These are phyloP conservation scores for Bacterosira constricta DNA, from an alignment of 108 stramenopile genomes.

Conservation along the genomic window DNA sequence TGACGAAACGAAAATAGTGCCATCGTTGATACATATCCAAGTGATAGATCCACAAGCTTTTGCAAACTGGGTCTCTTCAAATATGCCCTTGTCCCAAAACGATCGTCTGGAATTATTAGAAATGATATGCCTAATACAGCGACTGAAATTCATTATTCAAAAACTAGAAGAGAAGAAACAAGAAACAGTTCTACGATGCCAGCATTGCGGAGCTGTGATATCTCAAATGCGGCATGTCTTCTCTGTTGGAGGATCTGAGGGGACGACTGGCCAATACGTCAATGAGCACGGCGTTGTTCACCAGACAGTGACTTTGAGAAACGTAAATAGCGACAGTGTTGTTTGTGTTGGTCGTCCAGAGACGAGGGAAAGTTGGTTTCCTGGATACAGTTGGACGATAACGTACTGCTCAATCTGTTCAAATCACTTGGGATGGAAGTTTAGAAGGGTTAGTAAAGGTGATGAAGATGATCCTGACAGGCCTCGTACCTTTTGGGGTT, in stretches of 20 bases:
- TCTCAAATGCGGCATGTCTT: constrained; percentile 57
- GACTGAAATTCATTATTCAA: constrained; percentile 43
- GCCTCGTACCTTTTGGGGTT: constrained; percentile 14
- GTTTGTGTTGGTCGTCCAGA: constrained; percentile 53
- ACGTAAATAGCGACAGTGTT: constrained; percentile 51
- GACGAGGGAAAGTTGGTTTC: constrained; percentile 79
- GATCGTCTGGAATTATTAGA: constrained; percentile 67
- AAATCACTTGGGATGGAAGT: constrained; percentile 86
- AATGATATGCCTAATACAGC: constrained; percentile 51
- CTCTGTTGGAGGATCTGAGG: constrained; percentile 74
- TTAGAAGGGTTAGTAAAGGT: constrained; percentile 42
- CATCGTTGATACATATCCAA: constrained; percentile 1
- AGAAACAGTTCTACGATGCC: constrained; percentile 55
- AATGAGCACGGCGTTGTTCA: constrained; percentile 85
- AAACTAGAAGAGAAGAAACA: constrained; percentile 44
- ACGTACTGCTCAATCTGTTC: constrained; percentile 60
- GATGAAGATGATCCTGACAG: constrained; percentile 12
- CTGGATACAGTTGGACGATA: constrained; percentile 81
- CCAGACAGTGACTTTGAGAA: constrained; percentile 72
- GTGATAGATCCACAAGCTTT: constrained; percentile 54
- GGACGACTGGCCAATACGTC: constrained; percentile 78
- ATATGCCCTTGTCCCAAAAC: constrained; percentile 64
- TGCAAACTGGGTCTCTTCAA: constrained; percentile 79
- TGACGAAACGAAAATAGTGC: too few relatives aligned
- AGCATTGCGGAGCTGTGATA: constrained; percentile 50